A percentile compares a stretch with the other conserved stretches of the same genome.
Conservation (phyloP, 2,329 filamentous ascomycete species). For the Neurospora crassa region DNA sequence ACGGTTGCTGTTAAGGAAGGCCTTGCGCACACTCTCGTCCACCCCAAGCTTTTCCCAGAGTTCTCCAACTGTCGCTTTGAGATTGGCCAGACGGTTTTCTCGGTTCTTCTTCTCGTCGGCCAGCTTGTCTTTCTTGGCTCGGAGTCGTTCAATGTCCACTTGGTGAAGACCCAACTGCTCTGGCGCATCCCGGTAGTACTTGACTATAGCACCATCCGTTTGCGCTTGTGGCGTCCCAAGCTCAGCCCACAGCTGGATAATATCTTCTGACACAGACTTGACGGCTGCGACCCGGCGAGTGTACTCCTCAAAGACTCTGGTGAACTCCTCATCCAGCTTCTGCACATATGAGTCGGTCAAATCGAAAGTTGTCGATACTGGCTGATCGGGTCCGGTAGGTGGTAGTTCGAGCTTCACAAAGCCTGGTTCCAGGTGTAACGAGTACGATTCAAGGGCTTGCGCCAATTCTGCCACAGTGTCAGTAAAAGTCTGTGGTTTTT, state of each 20-base stretch:
- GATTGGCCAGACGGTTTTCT: slow-evolving; percentile 20
- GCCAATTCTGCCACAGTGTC: slow-evolving; percentile 61
- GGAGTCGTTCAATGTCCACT: slow-evolving; percentile 68
- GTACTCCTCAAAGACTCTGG: slow-evolving; percentile 93
- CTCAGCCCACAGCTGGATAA: slow-evolving; percentile 92
- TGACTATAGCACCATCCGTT: slow-evolving; percentile 77
- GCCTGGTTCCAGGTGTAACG: slow-evolving; percentile 82
- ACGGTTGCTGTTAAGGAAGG: slow-evolving; percentile 77
- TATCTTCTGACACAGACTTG: slow-evolving; percentile 66
- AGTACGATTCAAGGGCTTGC: slow-evolving; percentile 89
- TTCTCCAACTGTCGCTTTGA: slow-evolving; percentile 67
- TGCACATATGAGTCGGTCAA: slow-evolving; percentile 85
- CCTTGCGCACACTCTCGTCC: slow-evolving; percentile 72
- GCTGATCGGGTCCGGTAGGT: slow-evolving; percentile 66
- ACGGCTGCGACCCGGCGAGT: slow-evolving; percentile 71
- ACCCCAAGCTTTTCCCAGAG: slow-evolving; percentile 85
- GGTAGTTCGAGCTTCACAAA: slow-evolving; percentile 83
- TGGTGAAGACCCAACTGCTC: slow-evolving; percentile 91
- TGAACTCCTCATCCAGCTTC: slow-evolving; percentile 82
- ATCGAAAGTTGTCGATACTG: slow-evolving; percentile 75
- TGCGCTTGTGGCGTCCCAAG: slow-evolving; percentile 89
- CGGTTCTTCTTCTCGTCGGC: slow-evolving; percentile 71
- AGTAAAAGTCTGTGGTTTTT: slow-evolving; percentile 10
- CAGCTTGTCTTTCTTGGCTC: slow-evolving; percentile 69
- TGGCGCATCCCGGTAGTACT: slow-evolving; percentile 80